Evolutionary conservation across 441 rosid species (phyloP), one percentile per base, ranked within the genome.

Genomic region (California macrophylla): DNA sequence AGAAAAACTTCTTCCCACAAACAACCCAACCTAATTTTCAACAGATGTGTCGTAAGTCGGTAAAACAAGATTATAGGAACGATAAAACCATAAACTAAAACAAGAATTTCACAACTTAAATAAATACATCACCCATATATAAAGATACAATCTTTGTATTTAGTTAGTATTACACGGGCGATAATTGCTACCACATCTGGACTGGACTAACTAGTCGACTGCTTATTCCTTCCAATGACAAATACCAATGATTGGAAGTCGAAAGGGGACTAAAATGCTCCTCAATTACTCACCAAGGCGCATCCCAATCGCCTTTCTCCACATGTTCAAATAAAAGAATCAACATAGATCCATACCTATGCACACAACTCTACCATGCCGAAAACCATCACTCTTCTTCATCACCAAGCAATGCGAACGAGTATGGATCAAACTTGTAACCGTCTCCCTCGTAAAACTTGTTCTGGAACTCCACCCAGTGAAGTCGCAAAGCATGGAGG

Each of bases 401-500:
- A 6, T 81, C 83, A 3, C 61, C 72, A 0, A 78, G 50, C 15
- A 80, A 71, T 6, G 82, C 69, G 58, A 91, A 91, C 28, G 96
- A 82, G 76, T 85, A 94, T 20, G 98, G 98, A 68, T 70, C 69
- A 82, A 91, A 91, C 77, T 87, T 88, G 80, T 89, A 91, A 38
- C 98, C 98, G 58, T 90, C 93, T 61, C 98, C 98, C 77, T 92
- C 97, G 50, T 90, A 94, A 79, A 89, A 93, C 82, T 91, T 94
- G 86, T 87, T 91, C 66, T 88, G 92, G 82, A 88, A 93, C 75
- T 93, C 97, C 63, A 93, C 97, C 97, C 98, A 87, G 80, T 91
- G 98, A 75, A 93, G 98, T 66, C 97, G 86, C 80, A 93, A 76
- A 0, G 98, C 97, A 72, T 88, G 98, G 2, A 87, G 85, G 82